Evolutionary conservation across 2,329 filamentous ascomycete genomes (phyloP).

Genomic region (Stachybotrys chlorohalonatus): DNA sequence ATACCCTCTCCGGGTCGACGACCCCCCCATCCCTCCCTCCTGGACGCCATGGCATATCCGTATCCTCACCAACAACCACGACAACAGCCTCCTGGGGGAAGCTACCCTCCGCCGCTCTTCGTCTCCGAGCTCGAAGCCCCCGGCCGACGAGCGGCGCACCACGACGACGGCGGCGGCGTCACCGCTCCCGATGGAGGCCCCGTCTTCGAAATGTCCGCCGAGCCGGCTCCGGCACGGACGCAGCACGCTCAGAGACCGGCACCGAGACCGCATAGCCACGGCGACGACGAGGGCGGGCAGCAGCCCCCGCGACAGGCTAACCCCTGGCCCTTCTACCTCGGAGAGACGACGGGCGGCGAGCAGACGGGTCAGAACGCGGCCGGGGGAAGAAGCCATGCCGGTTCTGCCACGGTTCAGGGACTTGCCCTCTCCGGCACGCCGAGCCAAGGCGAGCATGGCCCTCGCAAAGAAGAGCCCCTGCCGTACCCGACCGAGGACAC

Average conservation of each 20-base stretch:
- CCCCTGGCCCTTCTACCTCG: slow-evolving; percentile 20
- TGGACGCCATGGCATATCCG: slow-evolving; percentile 5
- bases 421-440: background rate
- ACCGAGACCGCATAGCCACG: slow-evolving; percentile 1
- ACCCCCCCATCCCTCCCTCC: too few species aligned
- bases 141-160: background rate
- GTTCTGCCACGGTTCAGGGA: too few species aligned
- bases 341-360: slow-evolving; percentile 5
- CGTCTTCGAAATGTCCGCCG: slow-evolving; percentile 23
- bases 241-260: slow-evolving; percentile 3
- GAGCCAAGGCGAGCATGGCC: background rate
- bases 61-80: slow-evolving; percentile 4
- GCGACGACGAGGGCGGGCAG: too few species aligned
- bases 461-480: background rate
- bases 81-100: slow-evolving; percentile 4
- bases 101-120: slow-evolving; percentile 14
- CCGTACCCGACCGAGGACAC: background rate
- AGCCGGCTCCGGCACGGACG: slow-evolving; percentile 10
- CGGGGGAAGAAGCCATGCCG: too few species aligned
- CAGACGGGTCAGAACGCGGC: too few species aligned
- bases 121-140: slow-evolving; percentile 20
- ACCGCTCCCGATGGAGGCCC: slow-evolving; percentile 11
- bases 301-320: slow-evolving; percentile 9
- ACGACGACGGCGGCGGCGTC: slow-evolving; percentile 3
- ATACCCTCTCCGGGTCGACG: too few species aligned